Evolutionary conservation across 768 basidiomycete genomes (phyloP).

Genomic region (Fomitopsis pulvina): DNA sequence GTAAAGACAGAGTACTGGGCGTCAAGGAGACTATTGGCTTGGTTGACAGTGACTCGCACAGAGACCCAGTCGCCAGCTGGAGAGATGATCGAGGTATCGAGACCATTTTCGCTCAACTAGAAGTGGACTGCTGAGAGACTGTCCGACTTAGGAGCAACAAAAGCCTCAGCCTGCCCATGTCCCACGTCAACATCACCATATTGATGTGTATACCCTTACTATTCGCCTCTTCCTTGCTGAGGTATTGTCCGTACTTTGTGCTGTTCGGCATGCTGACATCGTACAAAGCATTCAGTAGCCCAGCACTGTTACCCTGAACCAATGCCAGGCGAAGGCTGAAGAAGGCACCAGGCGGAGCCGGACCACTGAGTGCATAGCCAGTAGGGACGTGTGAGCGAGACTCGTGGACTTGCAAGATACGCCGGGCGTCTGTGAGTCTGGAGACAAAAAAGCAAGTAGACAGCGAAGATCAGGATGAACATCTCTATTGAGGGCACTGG

Average conservation of each 20-base stretch:
- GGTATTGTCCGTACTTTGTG: conserved; percentile 30
- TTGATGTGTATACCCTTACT: conserved; percentile 39
- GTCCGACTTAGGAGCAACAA: conserved; percentile 16
- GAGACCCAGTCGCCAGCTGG: conserved; percentile 25
- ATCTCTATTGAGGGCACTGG: too few species aligned
- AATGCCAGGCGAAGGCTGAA: too few species aligned
- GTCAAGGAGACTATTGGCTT: conserved; percentile 24
- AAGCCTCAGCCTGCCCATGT: conserved; percentile 10
- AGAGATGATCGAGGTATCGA: conserved; percentile 19
- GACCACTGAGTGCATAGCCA: too few species aligned
- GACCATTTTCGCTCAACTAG: conserved; percentile 20
- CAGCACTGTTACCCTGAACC: too few species aligned
- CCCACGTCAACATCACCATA: conserved; percentile 25
- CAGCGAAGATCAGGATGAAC: too few species aligned
- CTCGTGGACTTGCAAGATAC: too few species aligned
- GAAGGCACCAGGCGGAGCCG: too few species aligned
- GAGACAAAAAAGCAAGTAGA: too few species aligned
- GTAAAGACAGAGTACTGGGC: conserved; percentile 25
- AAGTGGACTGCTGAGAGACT: conserved; percentile 19
- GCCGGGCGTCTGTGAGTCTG: too few species aligned
- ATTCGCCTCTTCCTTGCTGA: conserved; percentile 32
- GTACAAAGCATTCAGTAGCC: too few species aligned
- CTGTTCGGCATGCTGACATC: conserved; percentile 30
- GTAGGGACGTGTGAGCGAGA: too few species aligned
- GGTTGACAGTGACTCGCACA: conserved; percentile 19